These are phyloP conservation scores for Colletotrichum coccodes DNA, from an alignment of 2,329 filamentous ascomycete genomes.

Conservation along the genomic window DNA sequence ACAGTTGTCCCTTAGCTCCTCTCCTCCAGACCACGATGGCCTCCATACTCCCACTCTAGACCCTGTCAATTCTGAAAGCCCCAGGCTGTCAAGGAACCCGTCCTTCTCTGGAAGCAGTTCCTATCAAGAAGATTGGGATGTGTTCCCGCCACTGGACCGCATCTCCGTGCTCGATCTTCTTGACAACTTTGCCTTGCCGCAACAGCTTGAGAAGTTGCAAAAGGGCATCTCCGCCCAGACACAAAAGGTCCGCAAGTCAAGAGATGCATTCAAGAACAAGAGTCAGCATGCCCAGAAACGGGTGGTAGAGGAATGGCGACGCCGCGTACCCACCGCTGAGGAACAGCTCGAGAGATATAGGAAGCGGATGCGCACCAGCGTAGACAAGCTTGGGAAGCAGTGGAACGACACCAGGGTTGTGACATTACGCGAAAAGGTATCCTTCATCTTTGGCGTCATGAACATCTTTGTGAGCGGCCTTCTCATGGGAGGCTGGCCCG, in stretches of 20 bases:
- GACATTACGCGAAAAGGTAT: constrained; percentile 90
- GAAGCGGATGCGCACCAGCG: constrained; percentile 84
- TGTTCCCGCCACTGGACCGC: constrained; percentile 87
- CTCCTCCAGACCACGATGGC: constrained; percentile 54
- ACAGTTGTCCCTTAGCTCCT: constrained; percentile 51
- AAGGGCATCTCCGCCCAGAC: constrained; percentile 84
- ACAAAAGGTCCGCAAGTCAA: constrained; percentile 84
- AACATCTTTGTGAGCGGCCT: constrained; percentile 99
- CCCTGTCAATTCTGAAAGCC: constrained; percentile 57
- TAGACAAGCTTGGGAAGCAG: constrained; percentile 85
- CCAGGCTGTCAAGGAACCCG: constrained; percentile 76
- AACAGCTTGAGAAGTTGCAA: constrained; percentile 91
- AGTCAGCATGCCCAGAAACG: constrained; percentile 85
- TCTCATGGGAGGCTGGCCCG: constrained; percentile 84
- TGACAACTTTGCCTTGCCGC: constrained; percentile 90
- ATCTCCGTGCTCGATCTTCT: constrained; percentile 92
- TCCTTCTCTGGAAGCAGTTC: constrained; percentile 87
- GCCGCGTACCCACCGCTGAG: constrained; percentile 85
- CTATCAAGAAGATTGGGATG: constrained; percentile 90
- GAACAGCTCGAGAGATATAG: constrained; percentile 94
- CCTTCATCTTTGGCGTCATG: constrained; percentile 94
- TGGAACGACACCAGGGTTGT: constrained; percentile 94
- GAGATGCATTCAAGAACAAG: constrained; percentile 80
- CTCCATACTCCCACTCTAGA: constrained; percentile 63
- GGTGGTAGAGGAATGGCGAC: constrained; percentile 93